Conservation (phyloP, 352 stramenopile genomes). For the Pythium biforme region DNA sequence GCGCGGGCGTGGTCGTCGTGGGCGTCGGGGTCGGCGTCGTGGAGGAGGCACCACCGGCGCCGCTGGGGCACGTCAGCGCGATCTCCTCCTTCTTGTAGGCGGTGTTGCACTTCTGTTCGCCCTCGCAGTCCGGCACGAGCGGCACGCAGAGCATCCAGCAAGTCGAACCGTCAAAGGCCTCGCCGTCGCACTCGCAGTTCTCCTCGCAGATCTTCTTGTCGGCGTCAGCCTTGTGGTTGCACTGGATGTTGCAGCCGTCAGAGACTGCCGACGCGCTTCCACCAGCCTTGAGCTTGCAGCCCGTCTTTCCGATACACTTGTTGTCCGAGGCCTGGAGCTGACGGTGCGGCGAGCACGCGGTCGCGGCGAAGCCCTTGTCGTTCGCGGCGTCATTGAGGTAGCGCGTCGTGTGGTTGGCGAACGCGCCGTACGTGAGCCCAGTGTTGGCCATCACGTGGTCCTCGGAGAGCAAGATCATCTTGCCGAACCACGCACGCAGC, state of each 20-base stretch:
- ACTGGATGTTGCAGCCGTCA: constrained; percentile 26
- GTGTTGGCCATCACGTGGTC: constrained; percentile 36
- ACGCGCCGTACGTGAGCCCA: constrained; percentile 30
- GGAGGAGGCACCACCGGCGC: constrained; percentile 7
- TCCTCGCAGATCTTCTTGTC: constrained; percentile 20
- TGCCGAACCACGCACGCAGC: constrained; percentile 55
- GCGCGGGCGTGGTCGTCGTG: constrained; percentile 4
- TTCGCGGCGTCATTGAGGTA: constrained; percentile 24
- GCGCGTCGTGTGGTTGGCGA: constrained; percentile 28
- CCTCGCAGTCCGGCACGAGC: constrained; percentile 18
- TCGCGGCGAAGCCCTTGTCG: constrained; percentile 21
- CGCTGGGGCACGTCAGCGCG: constrained; percentile 24
- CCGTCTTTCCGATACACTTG: constrained; percentile 22
- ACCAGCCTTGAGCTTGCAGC: constrained; percentile 17
- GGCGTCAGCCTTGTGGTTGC: constrained; percentile 25
- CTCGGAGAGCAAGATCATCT: constrained; percentile 36
- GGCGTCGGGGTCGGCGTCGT: constrained; percentile 5
- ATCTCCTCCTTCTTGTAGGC: constrained; percentile 23
- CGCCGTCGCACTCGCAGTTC: constrained; percentile 25
- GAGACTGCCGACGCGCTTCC: constrained; percentile 5
- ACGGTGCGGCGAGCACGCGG: constrained; percentile 31
- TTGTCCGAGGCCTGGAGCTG: constrained; percentile 28
- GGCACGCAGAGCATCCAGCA: constrained; percentile 36
- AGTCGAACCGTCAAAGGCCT: constrained; percentile 1
- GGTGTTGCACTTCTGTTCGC: constrained; percentile 31